phyloP scores from a whole-genome alignment of 129 eudicot species.

The Mikania micrantha region DNA sequence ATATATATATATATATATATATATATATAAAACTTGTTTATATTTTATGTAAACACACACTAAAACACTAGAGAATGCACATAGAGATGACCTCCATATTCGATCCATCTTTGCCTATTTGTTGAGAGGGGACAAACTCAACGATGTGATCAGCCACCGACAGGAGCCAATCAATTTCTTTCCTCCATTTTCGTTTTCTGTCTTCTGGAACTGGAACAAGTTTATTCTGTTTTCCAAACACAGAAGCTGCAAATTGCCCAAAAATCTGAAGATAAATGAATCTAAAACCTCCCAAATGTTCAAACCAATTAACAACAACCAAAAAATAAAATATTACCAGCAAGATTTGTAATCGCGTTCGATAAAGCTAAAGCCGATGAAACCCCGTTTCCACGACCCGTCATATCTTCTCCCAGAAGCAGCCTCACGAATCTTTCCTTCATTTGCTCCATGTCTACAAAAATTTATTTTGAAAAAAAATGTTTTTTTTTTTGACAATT shows the following conservation, averaged over 20 bases:
- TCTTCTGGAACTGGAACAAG: slow-evolving; percentile 66
- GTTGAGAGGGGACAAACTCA: slow-evolving; percentile 70
- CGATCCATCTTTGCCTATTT: slow-evolving; percentile 59
- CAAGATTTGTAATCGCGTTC: slow-evolving; percentile 84
- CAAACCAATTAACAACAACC: not conserved
- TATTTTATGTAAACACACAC: not conserved
- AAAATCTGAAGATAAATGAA: slow-evolving; percentile 21
- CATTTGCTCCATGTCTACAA: slow-evolving; percentile 62
- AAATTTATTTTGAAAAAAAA: no score
- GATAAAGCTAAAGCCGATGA: slow-evolving; percentile 87
- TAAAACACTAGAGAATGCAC: not conserved
- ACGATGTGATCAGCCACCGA: slow-evolving; percentile 81
- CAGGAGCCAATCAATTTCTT: slow-evolving; percentile 75
- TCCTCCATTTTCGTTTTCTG: slow-evolving; percentile 65
- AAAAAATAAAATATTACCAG: slow-evolving; percentile 39
- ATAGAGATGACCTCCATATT: slow-evolving; percentile 60
- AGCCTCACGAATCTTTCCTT: slow-evolving; percentile 69
- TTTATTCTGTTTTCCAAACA: slow-evolving; percentile 67
- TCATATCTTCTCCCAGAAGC: slow-evolving; percentile 87
- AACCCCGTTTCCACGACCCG: slow-evolving; percentile 84
- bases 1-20: no score
- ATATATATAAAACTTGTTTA: no score
- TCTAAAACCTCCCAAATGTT: slow-evolving; percentile 7
- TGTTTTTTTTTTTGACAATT: not conserved
- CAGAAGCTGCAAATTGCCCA: slow-evolving; percentile 59